These are phyloP conservation scores for Colletotrichum sp. DNA, from an alignment of 2,329 filamentous ascomycete genomes.

Conservation along the genomic window DNA sequence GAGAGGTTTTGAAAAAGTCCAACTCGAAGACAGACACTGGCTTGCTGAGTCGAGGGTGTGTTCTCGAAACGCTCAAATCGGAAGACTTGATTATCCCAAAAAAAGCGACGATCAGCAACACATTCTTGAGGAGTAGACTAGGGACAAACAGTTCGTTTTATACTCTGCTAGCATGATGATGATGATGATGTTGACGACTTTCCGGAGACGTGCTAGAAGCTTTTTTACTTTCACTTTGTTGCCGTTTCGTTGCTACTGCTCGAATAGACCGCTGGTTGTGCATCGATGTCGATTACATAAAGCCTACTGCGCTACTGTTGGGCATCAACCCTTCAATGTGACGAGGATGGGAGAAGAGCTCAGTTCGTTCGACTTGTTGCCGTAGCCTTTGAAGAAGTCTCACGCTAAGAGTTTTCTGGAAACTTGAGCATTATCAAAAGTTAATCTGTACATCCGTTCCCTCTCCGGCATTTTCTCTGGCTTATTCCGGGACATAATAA, in stretches of 20 bases:
- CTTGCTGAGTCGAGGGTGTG: not conserved
- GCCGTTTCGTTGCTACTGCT: not conserved
- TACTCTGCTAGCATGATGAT: not conserved
- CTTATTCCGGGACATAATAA: not conserved
- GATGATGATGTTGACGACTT: not conserved
- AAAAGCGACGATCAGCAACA: too few species aligned
- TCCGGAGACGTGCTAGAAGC: not conserved
- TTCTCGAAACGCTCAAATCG: not conserved
- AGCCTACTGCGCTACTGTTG: not conserved
- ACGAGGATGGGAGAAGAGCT: not conserved
- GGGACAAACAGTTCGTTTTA: not conserved
- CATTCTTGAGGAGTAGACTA: not conserved
- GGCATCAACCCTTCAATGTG: not conserved
- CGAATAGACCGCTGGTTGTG: not conserved
- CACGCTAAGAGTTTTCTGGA: not conserved
- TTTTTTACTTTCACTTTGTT: not conserved
- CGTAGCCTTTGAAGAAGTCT: not conserved
- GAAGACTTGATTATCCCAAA: not conserved
- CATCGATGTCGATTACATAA: not conserved
- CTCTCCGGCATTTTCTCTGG: not conserved
- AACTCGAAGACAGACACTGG: not conserved
- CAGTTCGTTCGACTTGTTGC: not conserved
- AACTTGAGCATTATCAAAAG: too few species aligned
- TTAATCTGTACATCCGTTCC: too few species aligned
- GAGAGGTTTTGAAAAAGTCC: fast-evolving